Evolutionary conservation across 2,329 filamentous ascomycete species (phyloP), one percentile per base, ranked within the genome.

Genomic region (Aureobasidium sp.): DNA sequence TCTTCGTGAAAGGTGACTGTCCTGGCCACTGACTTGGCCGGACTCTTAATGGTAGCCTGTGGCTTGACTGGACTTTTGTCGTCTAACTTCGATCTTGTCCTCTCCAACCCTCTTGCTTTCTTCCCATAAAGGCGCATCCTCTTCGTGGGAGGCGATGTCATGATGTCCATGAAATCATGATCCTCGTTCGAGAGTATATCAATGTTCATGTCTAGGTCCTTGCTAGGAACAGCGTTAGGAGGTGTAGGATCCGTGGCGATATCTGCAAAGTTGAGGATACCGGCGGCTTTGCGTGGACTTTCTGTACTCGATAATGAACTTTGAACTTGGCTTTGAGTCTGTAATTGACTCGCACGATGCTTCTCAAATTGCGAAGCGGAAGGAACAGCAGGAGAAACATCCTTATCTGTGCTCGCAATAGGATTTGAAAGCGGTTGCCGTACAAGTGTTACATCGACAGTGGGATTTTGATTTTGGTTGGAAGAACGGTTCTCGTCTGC

Each of bases 171-270:
- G 42, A 72, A 69, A 7, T 70, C 65, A 15, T 73, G 69, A 47
- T 78, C 76, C 63, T 70, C 75, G 66, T 61, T 75, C 34, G 65
- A 75, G 64, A 74, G 67, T 27, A 76, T 67, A 55, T 72, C 67
- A 41, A 75, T 64, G 46, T 73, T 69, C 9, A 75, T 63, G 39
- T 71, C 68, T 3, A 67, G 63, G 15, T 70, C 67, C 10, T 66
- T 70, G 46, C 32, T 29, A 20, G 65, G 63, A 29, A 9, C 6
- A 9, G 71, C 72, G 20, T 64, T 62, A 6, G 64, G 66, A 13
- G 67, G 65, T 12, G 66, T 67, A 12, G 67, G 63, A 20, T 67
- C 69, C 12, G 63, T 67, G 23, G 70, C 67, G 13, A 74, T 72
- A 15, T 73, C 71, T 15, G 67, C 67, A 44, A 74, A 70, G 4